Percentiles rank a stretch among this genome's conserved stretches.
These are phyloP conservation scores for Cystobasidium slooffiae DNA, from an alignment of 1,284 basidiomycete species.

Conservation along the genomic window DNA sequence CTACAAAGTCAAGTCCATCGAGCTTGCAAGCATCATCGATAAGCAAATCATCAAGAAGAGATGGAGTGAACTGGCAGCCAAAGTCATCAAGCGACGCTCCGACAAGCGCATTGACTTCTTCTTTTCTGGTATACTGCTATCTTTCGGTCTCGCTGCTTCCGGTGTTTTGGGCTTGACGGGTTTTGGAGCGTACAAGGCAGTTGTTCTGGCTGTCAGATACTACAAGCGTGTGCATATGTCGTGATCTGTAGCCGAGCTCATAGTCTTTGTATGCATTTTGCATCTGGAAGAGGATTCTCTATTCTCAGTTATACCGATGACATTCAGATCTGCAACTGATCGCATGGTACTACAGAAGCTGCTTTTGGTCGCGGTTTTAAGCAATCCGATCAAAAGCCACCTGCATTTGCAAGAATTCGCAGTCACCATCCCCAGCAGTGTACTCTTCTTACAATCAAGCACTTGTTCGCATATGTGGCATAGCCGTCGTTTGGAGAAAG, in stretches of 20 bases:
- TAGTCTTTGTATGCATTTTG: background rate
- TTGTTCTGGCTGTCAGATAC: background rate
- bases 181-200: background rate
- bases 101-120: background rate
- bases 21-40: background rate
- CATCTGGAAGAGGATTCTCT: too few species aligned
- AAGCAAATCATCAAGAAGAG: background rate
- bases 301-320: too few species aligned
- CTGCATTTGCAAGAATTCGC: too few species aligned
- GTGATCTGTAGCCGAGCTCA: background rate
- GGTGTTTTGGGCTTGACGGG: background rate
- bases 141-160: constrained; percentile 1
- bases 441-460: too few species aligned
- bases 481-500: too few species aligned
- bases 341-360: too few species aligned
- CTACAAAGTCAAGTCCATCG: background rate
- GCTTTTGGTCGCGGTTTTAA: too few species aligned
- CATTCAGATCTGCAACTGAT: too few species aligned
- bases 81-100: background rate
- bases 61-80: background rate
- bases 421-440: too few species aligned
- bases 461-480: too few species aligned
- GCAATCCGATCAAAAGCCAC: too few species aligned
- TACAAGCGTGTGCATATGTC: background rate
- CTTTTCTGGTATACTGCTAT: constrained; percentile 9